Base-by-base conservation (phyloP, 2,329 filamentous ascomycete species). In the Cordyceps cateniannulata region DNA sequence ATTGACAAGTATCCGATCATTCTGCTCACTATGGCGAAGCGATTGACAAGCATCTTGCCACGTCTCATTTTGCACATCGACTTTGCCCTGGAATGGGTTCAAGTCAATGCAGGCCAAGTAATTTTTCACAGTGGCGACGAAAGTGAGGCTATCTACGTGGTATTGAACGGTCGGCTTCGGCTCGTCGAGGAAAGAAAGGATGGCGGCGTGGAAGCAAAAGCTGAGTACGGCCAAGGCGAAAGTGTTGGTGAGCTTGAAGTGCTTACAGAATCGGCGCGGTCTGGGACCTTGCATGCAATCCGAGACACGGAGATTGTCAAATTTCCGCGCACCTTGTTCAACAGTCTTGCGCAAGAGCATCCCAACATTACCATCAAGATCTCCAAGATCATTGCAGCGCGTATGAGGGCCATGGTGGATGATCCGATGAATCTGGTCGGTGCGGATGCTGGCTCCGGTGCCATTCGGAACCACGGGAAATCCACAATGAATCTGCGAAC, bases 351-450 rank as follows among this genome's bases (percentile, higher is more conserved):
- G 0, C 89, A 96, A 70, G 95, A 99, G 70, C 95, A 99, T 69
- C 95, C 95, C 5, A 96, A 92, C 48, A 99, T 99, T 69, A 98
- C 95, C 0, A 98, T 99, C 73, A 97, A 98, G 74, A 96, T 99
- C 29, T 98, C 95, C 1, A 99, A 98, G 73, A 95, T 99, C 66
- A 97, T 99, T 68, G 95, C 95, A 0, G 92, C 93, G 40, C 86
- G 95, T 3, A 98, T 99, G 95, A 83, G 93, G 63, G 85, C 90
- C 47, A 76, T 97, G 44, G 85, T 98, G 22, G 91, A 98, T 67
- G 88, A 93, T 67, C 90, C 91, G 1, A 76, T 90, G 18, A 82
- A 85, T 40, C 82, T 88, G 44, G 80, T 86, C 58, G 80, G 82
- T 9, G 85, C 85, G 62, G 89, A 93, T 57, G 78, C 81, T 5